Percentiles rank a stretch among this genome's conserved stretches.
These are phyloP conservation scores for Coniochaeta prunicola DNA, from an alignment of 2,329 filamentous ascomycete genomes.

Conservation along the genomic window DNA sequence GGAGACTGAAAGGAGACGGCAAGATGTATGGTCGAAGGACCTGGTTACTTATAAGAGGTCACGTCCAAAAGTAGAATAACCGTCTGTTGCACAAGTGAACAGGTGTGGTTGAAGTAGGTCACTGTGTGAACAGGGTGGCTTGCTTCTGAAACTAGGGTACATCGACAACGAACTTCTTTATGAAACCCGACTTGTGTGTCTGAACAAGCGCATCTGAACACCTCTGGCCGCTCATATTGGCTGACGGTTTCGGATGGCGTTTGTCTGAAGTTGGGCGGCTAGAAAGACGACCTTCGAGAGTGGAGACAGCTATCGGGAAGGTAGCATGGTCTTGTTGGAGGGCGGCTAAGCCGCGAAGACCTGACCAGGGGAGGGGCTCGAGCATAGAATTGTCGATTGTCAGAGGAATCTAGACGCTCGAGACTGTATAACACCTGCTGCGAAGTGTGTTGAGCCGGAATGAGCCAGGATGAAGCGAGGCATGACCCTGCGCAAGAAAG, in stretches of 20 bases:
- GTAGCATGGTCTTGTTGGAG: conserved; percentile 13
- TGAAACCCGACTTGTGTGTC: conserved; percentile 49
- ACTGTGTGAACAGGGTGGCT: background rate
- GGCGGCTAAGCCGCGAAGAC: conserved; percentile 23
- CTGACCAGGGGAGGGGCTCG: conserved; percentile 12
- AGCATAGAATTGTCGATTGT: background rate
- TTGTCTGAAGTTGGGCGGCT: conserved; percentile 42
- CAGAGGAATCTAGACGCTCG: background rate
- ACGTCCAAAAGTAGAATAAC: background rate
- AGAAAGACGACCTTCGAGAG: conserved; percentile 22
- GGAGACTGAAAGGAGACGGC: conserved; percentile 28
- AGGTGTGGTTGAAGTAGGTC: background rate
- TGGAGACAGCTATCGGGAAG: background rate
- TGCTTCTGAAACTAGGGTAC: conserved; percentile 24
- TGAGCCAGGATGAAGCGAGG: background rate
- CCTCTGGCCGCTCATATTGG: conserved; percentile 44
- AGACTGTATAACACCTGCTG: background rate
- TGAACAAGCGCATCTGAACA: conserved; percentile 31
- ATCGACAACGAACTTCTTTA: conserved; percentile 22
- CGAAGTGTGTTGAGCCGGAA: background rate
- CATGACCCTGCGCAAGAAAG: background rate
- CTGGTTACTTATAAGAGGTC: conserved; percentile 18
- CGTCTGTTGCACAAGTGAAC: background rate
- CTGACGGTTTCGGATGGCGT: conserved; percentile 34
- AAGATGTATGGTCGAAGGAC: conserved; percentile 17